Conservation (phyloP, 2,329 filamentous ascomycete species). For the Aspergillus sp. region DNA sequence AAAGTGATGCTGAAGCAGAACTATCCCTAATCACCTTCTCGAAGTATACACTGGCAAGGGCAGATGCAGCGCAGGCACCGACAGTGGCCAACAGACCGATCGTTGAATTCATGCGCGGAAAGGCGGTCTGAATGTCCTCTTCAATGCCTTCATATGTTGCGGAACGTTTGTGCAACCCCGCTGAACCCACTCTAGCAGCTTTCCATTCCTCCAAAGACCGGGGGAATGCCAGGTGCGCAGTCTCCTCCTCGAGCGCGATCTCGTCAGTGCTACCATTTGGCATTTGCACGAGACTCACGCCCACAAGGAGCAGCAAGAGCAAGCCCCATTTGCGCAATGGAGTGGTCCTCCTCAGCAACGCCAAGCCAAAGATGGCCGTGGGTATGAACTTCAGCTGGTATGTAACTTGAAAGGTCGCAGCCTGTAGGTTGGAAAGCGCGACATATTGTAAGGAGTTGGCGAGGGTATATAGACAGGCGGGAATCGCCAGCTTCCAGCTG, state of each 20-base stretch:
- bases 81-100: conserved; percentile 76
- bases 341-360: conserved; percentile 67
- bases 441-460: conserved; percentile 94
- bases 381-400: conserved; percentile 94
- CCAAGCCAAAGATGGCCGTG: conserved; percentile 80
- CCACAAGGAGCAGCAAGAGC: conserved; percentile 71
- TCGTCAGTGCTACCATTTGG: conserved; percentile 57
- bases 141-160: conserved; percentile 89
- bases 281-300: conserved; percentile 80
- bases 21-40: conserved; percentile 88
- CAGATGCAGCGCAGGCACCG: conserved; percentile 72
- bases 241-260: conserved; percentile 52
- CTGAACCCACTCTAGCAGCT: conserved; percentile 46
- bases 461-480: conserved; percentile 80
- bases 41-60: conserved; percentile 66
- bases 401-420: conserved; percentile 87
- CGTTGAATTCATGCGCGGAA: conserved; percentile 66
- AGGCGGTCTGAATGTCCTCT: conserved; percentile 50
- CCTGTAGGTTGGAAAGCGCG: conserved; percentile 83
- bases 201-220: conserved; percentile 73
- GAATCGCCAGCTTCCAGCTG: conserved; percentile 90
- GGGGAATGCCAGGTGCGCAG: conserved; percentile 65
- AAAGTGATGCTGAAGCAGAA: conserved; percentile 69
- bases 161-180: conserved; percentile 61
- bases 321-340: conserved; percentile 73